Evolutionary conservation across 108 stramenopile genomes (phyloP), one percentile per base, ranked within the genome.

Genomic region (Conticribra guillardii): DNA sequence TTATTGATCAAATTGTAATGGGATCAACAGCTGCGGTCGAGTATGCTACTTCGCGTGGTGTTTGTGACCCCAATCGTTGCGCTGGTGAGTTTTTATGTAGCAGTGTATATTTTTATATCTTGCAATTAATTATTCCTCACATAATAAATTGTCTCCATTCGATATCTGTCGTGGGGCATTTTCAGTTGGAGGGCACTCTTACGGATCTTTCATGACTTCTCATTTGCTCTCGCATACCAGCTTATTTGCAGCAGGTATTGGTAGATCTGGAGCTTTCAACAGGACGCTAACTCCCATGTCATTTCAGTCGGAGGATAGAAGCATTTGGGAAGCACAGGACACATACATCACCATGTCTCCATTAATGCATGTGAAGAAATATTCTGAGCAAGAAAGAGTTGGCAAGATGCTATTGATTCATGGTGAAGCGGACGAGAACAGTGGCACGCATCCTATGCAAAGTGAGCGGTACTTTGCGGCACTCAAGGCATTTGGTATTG

Each of bases 141-240:
- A n/a, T n/a, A n/a, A n/a, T n/a, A n/a, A n/a, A n/a, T n/a, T n/a
- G n/a, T n/a, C n/a, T n/a, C n/a, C n/a, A n/a, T n/a, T n/a, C n/a
- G n/a, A n/a, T n/a, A n/a, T n/a, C n/a, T n/a, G n/a, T n/a, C n/a
- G n/a, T n/a, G n/a, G n/a, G n/a, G n/a, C n/a, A n/a, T n/a, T n/a
- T 41, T 41, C 37, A 8, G 82, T 83, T 52, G 82, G 82, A 37
- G 82, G 82, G 4, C 82, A 83, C 33, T 80, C 79, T 4, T 83
- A 83, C 29, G 82, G 82, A 9, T 69, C 79, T 3, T 83, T 83
- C 54, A 83, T 83, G 82, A 83, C 82, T 3, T 66, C 82, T 11
- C 82, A 83, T 80, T 56, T 83, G 2, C 49, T 83, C 21, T 79
- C 82, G 27, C 82, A 83, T 60, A 83, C 82, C 32, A 76, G 57